Evolutionary conservation across 148 eudicot species (phyloP), one percentile per base, ranked within the genome.

Genomic region (Linanthus parryae): DNA sequence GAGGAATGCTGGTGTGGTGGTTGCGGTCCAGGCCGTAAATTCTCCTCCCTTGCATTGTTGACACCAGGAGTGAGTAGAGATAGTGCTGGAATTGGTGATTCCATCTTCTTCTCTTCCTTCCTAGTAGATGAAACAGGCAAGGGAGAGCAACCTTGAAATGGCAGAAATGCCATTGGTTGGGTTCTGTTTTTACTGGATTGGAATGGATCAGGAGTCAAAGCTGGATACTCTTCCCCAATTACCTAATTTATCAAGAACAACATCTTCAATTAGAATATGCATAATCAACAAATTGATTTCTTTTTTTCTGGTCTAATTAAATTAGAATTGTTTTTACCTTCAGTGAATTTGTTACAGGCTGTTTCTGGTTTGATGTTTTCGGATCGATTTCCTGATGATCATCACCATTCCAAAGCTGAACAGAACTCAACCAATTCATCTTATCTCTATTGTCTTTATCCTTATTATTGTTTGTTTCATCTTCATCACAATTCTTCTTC

Each of bases 351-450:
- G 2, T 21, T 15, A 35, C 20, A 18, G 15, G 4, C 3, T 34
- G 15, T 18, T 35, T 5, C 5, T 12, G 10, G 1, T 35, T 57
- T 52, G 19, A n/a, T n/a, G n/a, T 45, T 25, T 10, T 20, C 15
- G 20, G 7, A 25, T 10, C 12, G 31, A 3, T 23, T 14, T 38
- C 40, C 28, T 29, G 10, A 14, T 5, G 1, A 8, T 1, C 12
- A 59, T 52, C 19, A 45, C 43, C 14, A 31, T 48, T 71, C 80
- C 77, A 79, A 5, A 75, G 68, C 58, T 68, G 77, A 62, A 52
- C 75, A 51, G 84, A 65, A 54, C 69, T 72, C 84, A 79, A 61
- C 84, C 84, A 79, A 2, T n/a, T 64, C 51, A 52, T 72, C 59
- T 65, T 71, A 24, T 74, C 80, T 31, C 42, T 56, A 18, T 37